Conservation (phyloP, 805 yeast genomes). For the Pichia kluyveri region DNA sequence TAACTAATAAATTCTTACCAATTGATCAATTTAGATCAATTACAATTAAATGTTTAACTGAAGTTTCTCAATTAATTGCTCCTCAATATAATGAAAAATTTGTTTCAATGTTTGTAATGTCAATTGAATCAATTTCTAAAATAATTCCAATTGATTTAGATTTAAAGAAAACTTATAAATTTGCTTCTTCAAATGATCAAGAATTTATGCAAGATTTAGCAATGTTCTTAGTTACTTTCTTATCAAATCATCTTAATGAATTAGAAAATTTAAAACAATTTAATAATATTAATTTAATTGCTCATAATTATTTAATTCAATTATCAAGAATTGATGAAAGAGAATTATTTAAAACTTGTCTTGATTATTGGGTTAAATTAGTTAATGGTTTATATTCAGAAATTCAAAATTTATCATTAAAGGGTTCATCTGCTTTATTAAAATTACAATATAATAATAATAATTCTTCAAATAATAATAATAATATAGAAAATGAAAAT, state of each 20-base stretch:
- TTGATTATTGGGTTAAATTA: slow-evolving; percentile 88
- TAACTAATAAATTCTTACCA: slow-evolving; percentile 67
- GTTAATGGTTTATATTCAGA: slow-evolving; percentile 80
- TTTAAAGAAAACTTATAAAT: slow-evolving; percentile 59
- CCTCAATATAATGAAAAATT: slow-evolving; percentile 51
- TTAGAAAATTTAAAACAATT: slow-evolving; percentile 46
- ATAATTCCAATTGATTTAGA: slow-evolving; percentile 71
- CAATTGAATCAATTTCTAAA: slow-evolving; percentile 59
- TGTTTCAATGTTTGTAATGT: slow-evolving; percentile 56
- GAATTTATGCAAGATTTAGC: slow-evolving; percentile 93
- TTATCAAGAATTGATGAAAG: slow-evolving; percentile 89
- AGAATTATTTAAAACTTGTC: slow-evolving; percentile 88
- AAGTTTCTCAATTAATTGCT: slow-evolving; percentile 63
- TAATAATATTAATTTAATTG: slow-evolving; percentile 53
- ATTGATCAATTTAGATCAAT: slow-evolving; percentile 76
- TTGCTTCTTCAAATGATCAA: slow-evolving; percentile 78
- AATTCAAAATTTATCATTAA: slow-evolving; percentile 69
- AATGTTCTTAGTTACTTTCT: slow-evolving; percentile 79
- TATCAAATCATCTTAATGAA: slow-evolving; percentile 60
- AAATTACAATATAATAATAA: slow-evolving; percentile 44
- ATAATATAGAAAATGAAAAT: slow-evolving; percentile 67
- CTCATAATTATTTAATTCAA: slow-evolving; percentile 75
- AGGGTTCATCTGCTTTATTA: slow-evolving; percentile 66
- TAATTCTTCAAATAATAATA: slow-evolving; percentile 85
- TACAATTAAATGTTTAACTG: slow-evolving; percentile 87